These are phyloP conservation scores for Cubamyces lactineus DNA, from an alignment of 768 basidiomycete genomes.

Conservation along the genomic window DNA sequence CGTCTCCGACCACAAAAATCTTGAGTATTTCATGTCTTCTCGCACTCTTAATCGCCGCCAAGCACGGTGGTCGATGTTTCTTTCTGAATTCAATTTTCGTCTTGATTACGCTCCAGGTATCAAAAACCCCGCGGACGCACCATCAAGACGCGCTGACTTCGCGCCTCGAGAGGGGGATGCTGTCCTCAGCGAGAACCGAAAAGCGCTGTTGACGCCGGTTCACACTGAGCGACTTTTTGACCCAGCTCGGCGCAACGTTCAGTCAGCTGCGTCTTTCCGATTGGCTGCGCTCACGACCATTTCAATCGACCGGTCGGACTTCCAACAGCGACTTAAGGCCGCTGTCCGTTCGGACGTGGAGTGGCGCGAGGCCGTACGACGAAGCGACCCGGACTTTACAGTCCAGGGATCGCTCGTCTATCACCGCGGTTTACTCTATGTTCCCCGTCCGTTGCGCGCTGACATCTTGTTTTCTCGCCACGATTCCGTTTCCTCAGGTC, in stretches of 20 bases:
- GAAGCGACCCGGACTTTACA: conserved; percentile 21
- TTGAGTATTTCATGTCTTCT: conserved; percentile 46
- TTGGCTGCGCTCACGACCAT: conserved; percentile 22
- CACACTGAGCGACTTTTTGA: conserved; percentile 12
- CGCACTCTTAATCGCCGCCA: conserved; percentile 45
- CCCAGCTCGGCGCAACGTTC: background rate
- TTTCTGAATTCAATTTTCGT: conserved; percentile 39
- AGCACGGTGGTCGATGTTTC: conserved; percentile 28
- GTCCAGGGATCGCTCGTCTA: conserved; percentile 25
- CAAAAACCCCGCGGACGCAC: conserved; percentile 25
- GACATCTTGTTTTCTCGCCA: conserved; percentile 39
- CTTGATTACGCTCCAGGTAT: conserved; percentile 39
- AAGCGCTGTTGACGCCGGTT: conserved; percentile 5
- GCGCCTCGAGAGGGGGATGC: conserved; percentile 25
- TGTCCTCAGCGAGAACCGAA: conserved; percentile 1
- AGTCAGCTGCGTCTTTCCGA: background rate
- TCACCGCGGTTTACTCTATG: conserved; percentile 32
- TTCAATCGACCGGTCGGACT: conserved; percentile 27
- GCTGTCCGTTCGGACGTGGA: conserved; percentile 20
- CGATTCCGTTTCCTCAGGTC: conserved; percentile 43
- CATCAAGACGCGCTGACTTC: conserved; percentile 28
- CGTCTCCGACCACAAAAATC: conserved; percentile 37
- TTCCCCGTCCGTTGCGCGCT: conserved; percentile 38
- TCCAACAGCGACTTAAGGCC: conserved; percentile 25
- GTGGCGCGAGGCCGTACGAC: conserved; percentile 26